Percentiles rank a stretch among this genome's conserved stretches.
These are phyloP conservation scores for Lactifluus piperatus DNA, from an alignment of 768 basidiomycete species.

Conservation along the genomic window DNA sequence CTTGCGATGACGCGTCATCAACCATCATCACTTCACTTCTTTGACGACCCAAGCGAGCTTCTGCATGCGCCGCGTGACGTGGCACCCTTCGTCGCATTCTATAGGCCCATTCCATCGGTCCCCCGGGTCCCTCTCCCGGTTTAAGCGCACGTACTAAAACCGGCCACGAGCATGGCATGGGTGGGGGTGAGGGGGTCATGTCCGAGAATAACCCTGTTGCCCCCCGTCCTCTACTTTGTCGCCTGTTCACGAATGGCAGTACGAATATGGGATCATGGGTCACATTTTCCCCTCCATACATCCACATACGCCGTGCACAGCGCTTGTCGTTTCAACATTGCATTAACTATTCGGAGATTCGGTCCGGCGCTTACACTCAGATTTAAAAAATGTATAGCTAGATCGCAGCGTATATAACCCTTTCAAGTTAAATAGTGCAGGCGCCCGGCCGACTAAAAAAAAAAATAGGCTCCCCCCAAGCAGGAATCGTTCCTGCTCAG, in stretches of 20 bases:
- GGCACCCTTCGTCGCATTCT: background rate
- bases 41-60: background rate
- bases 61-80: conserved; percentile 3
- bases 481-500: background rate
- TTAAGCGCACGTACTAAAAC: background rate
- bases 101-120: background rate
- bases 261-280: too few relatives aligned
- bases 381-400: background rate
- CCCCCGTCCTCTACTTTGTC: too few relatives aligned
- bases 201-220: too few relatives aligned
- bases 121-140: background rate
- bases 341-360: background rate
- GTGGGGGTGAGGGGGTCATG: too few relatives aligned
- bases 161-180: background rate
- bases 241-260: too few relatives aligned
- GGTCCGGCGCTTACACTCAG: background rate
- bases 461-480: background rate
- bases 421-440: too few relatives aligned
- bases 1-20: background rate
- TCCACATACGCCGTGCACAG: background rate
- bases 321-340: background rate
- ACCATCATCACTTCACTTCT: background rate
- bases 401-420: too few relatives aligned
- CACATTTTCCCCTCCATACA: background rate
- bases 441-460: background rate